A percentile compares a stretch with the other conserved stretches of the same genome.
Conservation (phyloP, 768 basidiomycete species). For the Boletellus emodensis region DNA sequence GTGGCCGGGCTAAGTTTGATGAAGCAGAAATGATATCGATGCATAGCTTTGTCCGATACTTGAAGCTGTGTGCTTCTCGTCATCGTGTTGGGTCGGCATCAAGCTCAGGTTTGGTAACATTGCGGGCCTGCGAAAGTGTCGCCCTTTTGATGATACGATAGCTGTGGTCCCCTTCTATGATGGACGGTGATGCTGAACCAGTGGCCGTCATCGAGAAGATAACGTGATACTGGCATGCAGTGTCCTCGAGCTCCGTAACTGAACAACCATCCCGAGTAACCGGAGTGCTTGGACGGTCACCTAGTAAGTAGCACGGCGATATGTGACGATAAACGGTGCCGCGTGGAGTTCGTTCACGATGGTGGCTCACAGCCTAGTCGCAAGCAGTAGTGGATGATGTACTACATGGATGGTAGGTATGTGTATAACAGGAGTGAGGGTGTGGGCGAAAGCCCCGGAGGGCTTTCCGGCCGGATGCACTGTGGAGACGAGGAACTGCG, state of each 20-base stretch:
- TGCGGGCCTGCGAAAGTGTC: not conserved
- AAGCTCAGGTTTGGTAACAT: no score
- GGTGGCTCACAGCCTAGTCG: no score
- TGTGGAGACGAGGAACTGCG: no score
- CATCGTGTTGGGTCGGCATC: not conserved
- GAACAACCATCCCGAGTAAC: not conserved
- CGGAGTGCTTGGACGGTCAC: no score
- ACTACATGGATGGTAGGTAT: no score
- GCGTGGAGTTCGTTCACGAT: no score
- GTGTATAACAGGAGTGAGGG: no score
- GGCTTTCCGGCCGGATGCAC: no score
- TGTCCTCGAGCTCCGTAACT: not conserved
- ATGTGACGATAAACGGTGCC: no score
- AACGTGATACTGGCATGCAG: not conserved
- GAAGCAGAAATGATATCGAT: not conserved
- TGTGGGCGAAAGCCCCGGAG: no score
- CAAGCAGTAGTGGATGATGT: no score
- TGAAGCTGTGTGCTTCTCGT: conserved; percentile 8
- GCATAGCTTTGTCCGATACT: not conserved
- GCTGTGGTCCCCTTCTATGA: not conserved
- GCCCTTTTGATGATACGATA: not conserved
- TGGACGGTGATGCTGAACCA: not conserved
- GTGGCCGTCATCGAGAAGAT: not conserved
- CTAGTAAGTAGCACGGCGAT: no score
- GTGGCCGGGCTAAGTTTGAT: conserved; percentile 2